A percentile compares a stretch with the other conserved stretches of the same genome.
Evolutionary conservation across 2,329 filamentous ascomycete genomes (phyloP).

Genomic region (Thielaviopsis euricoi): DNA sequence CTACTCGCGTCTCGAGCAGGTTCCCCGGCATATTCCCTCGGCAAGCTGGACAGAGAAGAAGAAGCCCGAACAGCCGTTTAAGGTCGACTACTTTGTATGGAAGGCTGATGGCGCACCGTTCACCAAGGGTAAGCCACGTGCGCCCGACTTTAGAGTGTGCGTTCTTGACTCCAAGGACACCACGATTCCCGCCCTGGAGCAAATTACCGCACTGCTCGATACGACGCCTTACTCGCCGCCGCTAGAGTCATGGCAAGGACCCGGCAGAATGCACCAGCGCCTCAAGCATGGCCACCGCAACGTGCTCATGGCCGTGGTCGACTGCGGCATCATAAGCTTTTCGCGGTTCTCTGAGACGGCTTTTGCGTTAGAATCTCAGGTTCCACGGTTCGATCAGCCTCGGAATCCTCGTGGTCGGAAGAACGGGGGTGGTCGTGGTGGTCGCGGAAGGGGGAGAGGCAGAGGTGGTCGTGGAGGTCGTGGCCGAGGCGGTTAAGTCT

Average conservation of each 20-base stretch:
- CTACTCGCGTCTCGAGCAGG: constrained; percentile 58
- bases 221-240: constrained; percentile 39
- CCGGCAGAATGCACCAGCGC: constrained; percentile 50
- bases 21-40: constrained; percentile 49
- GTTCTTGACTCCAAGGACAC: constrained; percentile 63
- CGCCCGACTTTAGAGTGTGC: constrained; percentile 71
- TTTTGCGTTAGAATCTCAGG: constrained; percentile 61
- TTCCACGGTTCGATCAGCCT: constrained; percentile 31
- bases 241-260: constrained; percentile 19
- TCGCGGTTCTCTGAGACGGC: constrained; percentile 63
- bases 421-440: constrained; percentile 23
- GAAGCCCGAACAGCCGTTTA: constrained; percentile 37
- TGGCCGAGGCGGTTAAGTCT: neutral
- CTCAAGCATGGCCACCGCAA: constrained; percentile 74
- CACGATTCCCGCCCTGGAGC: constrained; percentile 52
- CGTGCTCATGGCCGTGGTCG: constrained; percentile 74
- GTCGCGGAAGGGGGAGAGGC: constrained; percentile 27
- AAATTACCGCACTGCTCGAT: constrained; percentile 56
- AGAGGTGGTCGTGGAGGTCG: constrained; percentile 11
- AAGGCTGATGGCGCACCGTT: constrained; percentile 47
- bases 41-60: constrained; percentile 12
- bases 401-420: constrained; percentile 22
- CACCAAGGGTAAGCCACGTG: constrained; percentile 61
- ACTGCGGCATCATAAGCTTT: constrained; percentile 80
- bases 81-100: constrained; percentile 67